Evolutionary conservation across 371 early-diverging fungal species (phyloP).

Genomic region (Thermomucor indicae-seudaticae): DNA sequence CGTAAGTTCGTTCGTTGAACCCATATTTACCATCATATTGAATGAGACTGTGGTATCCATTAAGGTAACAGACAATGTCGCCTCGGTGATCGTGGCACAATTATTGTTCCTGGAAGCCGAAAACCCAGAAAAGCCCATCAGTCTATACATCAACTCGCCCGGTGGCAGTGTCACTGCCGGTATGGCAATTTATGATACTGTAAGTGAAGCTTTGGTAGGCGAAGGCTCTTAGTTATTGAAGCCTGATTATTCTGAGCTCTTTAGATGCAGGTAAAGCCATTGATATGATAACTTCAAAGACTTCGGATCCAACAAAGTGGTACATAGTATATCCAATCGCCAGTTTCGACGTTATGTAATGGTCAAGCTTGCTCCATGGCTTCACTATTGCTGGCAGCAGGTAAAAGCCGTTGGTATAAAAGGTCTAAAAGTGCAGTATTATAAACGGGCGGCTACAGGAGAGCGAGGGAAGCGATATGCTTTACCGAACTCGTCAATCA

Average conservation of each 20-base stretch:
- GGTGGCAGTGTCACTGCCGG: slow-evolving; percentile 96
- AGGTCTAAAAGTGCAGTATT: not conserved
- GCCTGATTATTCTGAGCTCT: not conserved
- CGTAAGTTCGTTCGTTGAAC: slow-evolving; percentile 31
- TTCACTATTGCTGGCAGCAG: slow-evolving; percentile 88
- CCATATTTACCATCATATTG: not conserved
- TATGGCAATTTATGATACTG: slow-evolving; percentile 91
- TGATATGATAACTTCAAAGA: not conserved
- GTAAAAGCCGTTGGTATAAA: slow-evolving; percentile 31
- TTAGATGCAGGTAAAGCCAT: slow-evolving; percentile 44
- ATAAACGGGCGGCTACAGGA: slow-evolving; percentile 34
- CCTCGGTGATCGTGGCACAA: slow-evolving; percentile 91
- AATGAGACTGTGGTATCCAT: too few relatives aligned
- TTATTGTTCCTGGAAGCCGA: slow-evolving; percentile 94
- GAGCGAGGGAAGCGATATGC: slow-evolving; percentile 85
- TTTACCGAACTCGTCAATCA: slow-evolving; percentile 90
- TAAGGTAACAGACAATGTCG: slow-evolving; percentile 77
- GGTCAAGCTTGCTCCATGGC: slow-evolving; percentile 99
- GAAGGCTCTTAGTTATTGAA: not conserved
- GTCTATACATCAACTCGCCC: slow-evolving; percentile 94
- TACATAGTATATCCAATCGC: slow-evolving; percentile 81
- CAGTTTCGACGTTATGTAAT: slow-evolving; percentile 92
- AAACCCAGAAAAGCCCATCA: slow-evolving; percentile 89
- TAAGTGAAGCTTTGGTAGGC: slow-evolving; percentile 27
- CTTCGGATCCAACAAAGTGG: too few relatives aligned